Evolutionary conservation across 345 rosid genomes (phyloP).

Genomic region (Trapa bicornis): DNA sequence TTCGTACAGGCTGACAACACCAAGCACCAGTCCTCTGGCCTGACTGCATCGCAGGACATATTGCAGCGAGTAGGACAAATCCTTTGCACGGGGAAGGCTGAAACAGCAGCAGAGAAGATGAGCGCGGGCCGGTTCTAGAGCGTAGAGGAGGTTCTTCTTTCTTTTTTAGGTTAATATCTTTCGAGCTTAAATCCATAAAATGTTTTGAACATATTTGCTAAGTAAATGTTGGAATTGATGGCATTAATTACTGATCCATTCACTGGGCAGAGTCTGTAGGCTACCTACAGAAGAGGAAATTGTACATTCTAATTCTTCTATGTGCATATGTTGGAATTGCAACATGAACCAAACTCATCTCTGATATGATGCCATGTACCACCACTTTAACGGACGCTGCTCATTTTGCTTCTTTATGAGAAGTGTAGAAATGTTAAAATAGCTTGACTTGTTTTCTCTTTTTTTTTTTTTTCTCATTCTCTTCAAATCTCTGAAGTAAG

Average conservation of each 20-base stretch:
- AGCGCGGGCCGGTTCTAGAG: not conserved
- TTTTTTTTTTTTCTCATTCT: too few relatives aligned
- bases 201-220: not conserved
- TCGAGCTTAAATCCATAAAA: not conserved
- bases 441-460: too few relatives aligned
- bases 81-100: not conserved
- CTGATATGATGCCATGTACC: too few relatives aligned
- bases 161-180: not conserved
- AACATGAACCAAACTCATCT: not conserved
- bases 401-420: too few relatives aligned
- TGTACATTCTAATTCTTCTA: constrained; percentile 3
- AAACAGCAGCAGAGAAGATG: not conserved
- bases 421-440: too few relatives aligned
- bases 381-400: too few relatives aligned
- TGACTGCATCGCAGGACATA: not conserved
- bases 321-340: not conserved
- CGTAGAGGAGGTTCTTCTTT: not conserved
- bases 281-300: not conserved
- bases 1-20: constrained; percentile 7
- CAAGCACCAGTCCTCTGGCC: not conserved
- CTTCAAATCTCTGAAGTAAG: too few relatives aligned
- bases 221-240: not conserved
- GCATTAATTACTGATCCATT: not conserved
- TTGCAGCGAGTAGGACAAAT: not conserved
- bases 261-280: not conserved